phyloP scores from a whole-genome alignment of 202 grass and related monocot species.

The Digitaria exilis region DNA sequence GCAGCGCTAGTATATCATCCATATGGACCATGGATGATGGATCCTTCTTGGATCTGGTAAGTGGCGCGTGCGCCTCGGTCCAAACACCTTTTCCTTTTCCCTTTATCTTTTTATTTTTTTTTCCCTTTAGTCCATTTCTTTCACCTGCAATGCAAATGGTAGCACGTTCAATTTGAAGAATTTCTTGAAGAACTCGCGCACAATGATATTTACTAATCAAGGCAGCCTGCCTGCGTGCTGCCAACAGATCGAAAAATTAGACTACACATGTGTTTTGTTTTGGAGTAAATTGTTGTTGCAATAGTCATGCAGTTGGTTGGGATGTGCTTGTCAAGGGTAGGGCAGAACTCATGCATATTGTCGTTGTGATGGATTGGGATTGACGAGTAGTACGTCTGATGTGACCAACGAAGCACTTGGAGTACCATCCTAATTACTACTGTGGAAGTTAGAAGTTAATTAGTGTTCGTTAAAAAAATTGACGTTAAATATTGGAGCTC shows the following conservation, averaged over 20 bases:
- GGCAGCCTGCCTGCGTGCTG: no score
- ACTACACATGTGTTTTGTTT: no score
- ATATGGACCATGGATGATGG: not conserved
- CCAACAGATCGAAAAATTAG: no score
- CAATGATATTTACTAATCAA: not conserved
- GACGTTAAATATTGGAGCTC: no score
- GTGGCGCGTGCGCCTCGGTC: constrained; percentile 32
- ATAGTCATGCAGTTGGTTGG: constrained; percentile 24
- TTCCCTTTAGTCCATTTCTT: not conserved
- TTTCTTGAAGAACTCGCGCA: not conserved
- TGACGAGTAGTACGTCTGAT: not conserved
- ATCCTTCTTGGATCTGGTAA: constrained; percentile 24
- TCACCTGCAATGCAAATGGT: not conserved
- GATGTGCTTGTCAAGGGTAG: constrained; percentile 10
- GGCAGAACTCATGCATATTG: not conserved
- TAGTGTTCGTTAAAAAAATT: no score
- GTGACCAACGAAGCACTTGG: not conserved
- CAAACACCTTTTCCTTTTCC: not conserved
- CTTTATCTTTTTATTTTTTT: not conserved
- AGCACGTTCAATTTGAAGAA: not conserved
- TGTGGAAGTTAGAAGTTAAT: no score
- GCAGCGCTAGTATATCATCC: no score
- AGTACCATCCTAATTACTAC: no score
- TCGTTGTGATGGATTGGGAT: no score
- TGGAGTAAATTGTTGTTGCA: not conserved